Evolutionary conservation across 805 yeast genomes (phyloP), one percentile per base, ranked within the genome.

Genomic region (Cyberlindnera euphorbiiphila): DNA sequence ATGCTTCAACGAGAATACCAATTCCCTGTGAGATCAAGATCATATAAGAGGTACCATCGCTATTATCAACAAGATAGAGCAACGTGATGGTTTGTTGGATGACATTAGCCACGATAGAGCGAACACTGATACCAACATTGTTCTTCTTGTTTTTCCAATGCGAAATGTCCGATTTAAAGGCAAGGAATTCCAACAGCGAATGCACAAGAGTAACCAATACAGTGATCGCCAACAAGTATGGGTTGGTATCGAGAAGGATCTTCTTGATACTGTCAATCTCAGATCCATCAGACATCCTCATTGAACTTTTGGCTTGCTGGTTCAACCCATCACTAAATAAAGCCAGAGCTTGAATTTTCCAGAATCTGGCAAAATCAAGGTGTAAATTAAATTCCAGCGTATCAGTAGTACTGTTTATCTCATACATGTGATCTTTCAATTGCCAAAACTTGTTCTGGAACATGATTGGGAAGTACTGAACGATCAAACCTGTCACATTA

Each of bases 381-480:
- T 46, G 49, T 17, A 65, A 38, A 32, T 61, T 51, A 29, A 64
- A 43, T 4, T 60, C 54, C 11, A 62, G 30, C 5, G 39, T 24
- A 2, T 37, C 41, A 1, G 33, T 34, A 5, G 60, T 54, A 12
- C 50, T 32, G 41, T 62, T 59, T 9, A 66, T 45, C 34, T 54
- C 62, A 20, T 35, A 37, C 61, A 64, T 53, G 36, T 67, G 66
- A 14, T 54, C 47, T 19, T 50, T 51, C 25, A 63, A 47, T 32
- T 65, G 66, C 69, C 70, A 66, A 38, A 67, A 66, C 32, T 57
- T 58, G 46, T 67, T 65, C 38, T 62, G 53, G 35, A 55, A 62
- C 9, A 68, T 42, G 10, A 56, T 27, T 27, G 71, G 69, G 47
- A 54, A 65, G 46, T 64, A 66, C 42, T 55, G 60, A 1, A 58